Evolutionary conservation across 495 filamentous ascomycete genomes (phyloP).

Genomic region (Xylaria curta): DNA sequence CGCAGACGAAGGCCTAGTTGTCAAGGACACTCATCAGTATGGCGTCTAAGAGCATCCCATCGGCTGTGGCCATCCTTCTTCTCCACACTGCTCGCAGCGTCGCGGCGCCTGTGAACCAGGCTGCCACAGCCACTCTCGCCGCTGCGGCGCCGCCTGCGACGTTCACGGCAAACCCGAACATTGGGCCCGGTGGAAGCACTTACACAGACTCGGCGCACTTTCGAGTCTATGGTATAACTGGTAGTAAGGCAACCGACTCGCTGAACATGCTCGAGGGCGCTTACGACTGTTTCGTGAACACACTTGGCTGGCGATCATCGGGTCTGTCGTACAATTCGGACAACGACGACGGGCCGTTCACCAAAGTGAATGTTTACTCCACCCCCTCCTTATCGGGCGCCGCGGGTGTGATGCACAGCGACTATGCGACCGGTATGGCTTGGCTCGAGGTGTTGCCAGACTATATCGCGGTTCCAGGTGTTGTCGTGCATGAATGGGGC

Average conservation of each 20-base stretch:
- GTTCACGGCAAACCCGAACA: constrained; percentile 40
- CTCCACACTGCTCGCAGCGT: neutral
- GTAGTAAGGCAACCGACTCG: constrained; percentile 34
- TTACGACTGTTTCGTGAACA: constrained; percentile 44
- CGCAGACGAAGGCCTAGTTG: neutral
- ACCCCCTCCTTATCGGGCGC: constrained; percentile 40
- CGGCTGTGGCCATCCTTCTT: neutral
- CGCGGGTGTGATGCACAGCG: constrained; percentile 43
- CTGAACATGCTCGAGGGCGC: constrained; percentile 45
- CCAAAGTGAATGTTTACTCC: constrained; percentile 48
- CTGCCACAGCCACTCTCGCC: constrained; percentile 1
- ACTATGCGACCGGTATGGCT: constrained; percentile 35
- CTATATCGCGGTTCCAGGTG: constrained; percentile 39
- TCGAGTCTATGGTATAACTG: constrained; percentile 41
- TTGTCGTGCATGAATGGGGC: constrained; percentile 49
- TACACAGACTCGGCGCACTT: constrained; percentile 50
- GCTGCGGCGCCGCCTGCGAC: constrained; percentile 32
- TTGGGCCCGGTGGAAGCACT: constrained; percentile 37
- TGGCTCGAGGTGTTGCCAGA: constrained; percentile 43
- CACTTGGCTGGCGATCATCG: constrained; percentile 45
- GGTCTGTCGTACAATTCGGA: constrained; percentile 41
- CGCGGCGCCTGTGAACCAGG: neutral
- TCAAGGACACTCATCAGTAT: neutral
- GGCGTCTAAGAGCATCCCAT: constrained; percentile 12
- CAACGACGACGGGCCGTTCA: constrained; percentile 38